Percentiles rank a stretch among this genome's conserved stretches.
Evolutionary conservation across 2,329 filamentous ascomycete species (phyloP).

Genomic region (Herpotrichia juniperi): DNA sequence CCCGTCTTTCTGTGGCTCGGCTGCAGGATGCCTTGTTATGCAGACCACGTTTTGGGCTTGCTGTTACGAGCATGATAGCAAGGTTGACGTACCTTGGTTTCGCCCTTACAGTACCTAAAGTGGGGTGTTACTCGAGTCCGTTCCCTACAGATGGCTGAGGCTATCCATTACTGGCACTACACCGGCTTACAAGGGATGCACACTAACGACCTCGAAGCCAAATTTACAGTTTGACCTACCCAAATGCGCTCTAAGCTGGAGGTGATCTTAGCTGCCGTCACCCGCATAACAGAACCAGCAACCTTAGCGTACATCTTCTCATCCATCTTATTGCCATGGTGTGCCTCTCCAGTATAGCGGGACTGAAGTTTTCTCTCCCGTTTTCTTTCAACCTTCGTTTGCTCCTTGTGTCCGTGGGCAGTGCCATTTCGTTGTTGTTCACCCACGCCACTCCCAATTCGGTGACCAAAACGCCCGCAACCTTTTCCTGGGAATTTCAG

Average conservation of each 20-base stretch:
- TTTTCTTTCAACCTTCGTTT: not conserved
- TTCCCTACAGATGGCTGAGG: not conserved
- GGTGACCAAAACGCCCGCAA: not conserved
- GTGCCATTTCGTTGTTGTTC: not conserved
- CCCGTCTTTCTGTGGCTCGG: not conserved
- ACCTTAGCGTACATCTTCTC: not conserved
- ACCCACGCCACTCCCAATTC: not conserved
- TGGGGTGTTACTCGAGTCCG: not conserved
- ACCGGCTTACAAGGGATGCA: not conserved
- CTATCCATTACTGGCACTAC: not conserved
- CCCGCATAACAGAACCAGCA: slow-evolving; percentile 2
- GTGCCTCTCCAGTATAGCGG: slow-evolving; percentile 6
- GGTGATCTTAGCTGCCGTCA: slow-evolving; percentile 11
- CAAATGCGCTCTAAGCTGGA: not conserved
- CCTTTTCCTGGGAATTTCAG: not conserved
- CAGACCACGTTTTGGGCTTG: not conserved
- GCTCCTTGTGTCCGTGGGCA: not conserved
- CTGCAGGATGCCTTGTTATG: slow-evolving; percentile 3
- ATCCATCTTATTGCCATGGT: slow-evolving; percentile 6
- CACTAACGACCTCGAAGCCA: not conserved
- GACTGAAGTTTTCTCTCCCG: not conserved
- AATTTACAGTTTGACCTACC: slow-evolving; percentile 1
- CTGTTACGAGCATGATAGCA: not conserved
- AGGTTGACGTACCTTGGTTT: not conserved
- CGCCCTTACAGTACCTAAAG: not conserved